These are phyloP conservation scores for Lachnum nothofagi DNA, from an alignment of 2,329 filamentous ascomycete genomes.

Conservation along the genomic window DNA sequence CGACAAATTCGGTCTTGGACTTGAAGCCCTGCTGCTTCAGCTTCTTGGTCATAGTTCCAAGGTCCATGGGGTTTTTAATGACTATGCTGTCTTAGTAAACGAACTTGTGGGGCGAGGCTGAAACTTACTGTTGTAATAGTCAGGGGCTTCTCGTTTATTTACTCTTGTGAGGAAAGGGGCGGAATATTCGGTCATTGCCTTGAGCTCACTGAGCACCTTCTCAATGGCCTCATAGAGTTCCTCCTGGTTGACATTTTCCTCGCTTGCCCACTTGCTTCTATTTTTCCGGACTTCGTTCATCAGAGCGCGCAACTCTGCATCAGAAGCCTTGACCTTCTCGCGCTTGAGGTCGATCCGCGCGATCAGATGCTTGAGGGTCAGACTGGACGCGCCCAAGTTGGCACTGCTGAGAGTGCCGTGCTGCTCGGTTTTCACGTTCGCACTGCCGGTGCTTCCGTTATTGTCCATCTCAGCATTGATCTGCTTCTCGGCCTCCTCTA, in stretches of 20 bases:
- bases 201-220: slow-evolving; percentile 93
- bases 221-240: slow-evolving; percentile 95
- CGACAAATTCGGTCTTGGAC: slow-evolving; percentile 89
- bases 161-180: slow-evolving; percentile 92
- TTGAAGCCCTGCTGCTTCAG: slow-evolving; percentile 75
- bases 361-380: slow-evolving; percentile 95
- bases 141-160: slow-evolving; percentile 93
- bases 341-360: slow-evolving; percentile 91
- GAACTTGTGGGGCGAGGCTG: not conserved
- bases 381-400: slow-evolving; percentile 89
- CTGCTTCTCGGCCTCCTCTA: slow-evolving; percentile 94
- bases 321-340: slow-evolving; percentile 82
- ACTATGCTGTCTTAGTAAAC: slow-evolving; percentile 51
- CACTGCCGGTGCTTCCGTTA: slow-evolving; percentile 48
- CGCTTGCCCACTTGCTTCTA: slow-evolving; percentile 96
- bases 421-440: slow-evolving; percentile 53
- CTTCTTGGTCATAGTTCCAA: slow-evolving; percentile 98
- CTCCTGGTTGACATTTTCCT: slow-evolving; percentile 95
- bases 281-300: slow-evolving; percentile 99
- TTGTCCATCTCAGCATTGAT: slow-evolving; percentile 91
- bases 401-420: slow-evolving; percentile 88
- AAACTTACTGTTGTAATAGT: slow-evolving; percentile 81
- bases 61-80: slow-evolving; percentile 96
- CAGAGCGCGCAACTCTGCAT: slow-evolving; percentile 82
- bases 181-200: slow-evolving; percentile 95